Evolutionary conservation across 176 grass and related monocot species (phyloP), one percentile per base, ranked within the genome.

Genomic region (Elaeis guineensis): DNA sequence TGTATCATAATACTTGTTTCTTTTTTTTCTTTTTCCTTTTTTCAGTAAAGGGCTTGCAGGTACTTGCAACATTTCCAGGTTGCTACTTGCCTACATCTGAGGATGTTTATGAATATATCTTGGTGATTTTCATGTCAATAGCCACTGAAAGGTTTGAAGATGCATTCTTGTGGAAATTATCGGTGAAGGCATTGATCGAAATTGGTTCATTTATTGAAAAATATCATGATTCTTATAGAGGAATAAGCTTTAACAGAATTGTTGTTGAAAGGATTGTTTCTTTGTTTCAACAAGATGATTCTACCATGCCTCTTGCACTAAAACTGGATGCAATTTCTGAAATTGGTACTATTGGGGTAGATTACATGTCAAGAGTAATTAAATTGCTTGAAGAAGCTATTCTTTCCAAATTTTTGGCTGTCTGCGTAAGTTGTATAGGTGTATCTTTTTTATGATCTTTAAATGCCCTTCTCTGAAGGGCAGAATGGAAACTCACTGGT

Each of bases 31-130:
- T 55, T 54, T 39, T 21, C 28, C 51, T 54, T 8, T 54, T 77
- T 77, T 52, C 75, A 90, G 92, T 76, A 48, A 91, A 87, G 54
- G 83, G 80, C 73, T 80, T 97, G 69, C 61, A 73, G 71, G 69
- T 77, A 59, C 82, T 97, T 69, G 78, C 83, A 80, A 97, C 87
- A 78, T 80, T 97, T 73, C 78, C 87, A 4, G 69, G 70, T 75
- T 61, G 61, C 28, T 88, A 65, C 61, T 85, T 78, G 48, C 80
- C 81, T 75, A 64, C 85, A 62, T 59, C 73, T 14, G 70, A 76
- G 53, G 69, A 69, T 68, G 71, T 55, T 75, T 91, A 72, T 82
- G 72, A 77, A 72, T 56, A 81, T 59, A 77, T 88, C 78, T 67
- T 97, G 57, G 60, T 55, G 51, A 87, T 79, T 32, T 70, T 97